Base-by-base conservation (phyloP, 1,284 basidiomycete species). In the Tilletiopsis washingtonensis region DNA sequence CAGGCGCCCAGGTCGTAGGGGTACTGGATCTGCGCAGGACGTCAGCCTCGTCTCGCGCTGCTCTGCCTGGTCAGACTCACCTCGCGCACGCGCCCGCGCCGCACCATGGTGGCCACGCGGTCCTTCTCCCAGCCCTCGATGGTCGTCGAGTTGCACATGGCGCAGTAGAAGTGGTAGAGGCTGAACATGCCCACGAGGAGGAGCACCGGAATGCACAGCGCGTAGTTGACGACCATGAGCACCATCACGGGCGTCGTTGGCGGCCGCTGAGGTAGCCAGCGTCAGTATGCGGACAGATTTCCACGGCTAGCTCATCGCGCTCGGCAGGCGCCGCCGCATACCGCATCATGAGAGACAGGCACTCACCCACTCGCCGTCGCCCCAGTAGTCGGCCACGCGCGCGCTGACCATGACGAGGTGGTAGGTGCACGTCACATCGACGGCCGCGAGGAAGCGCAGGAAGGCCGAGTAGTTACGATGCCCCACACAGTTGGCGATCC, bases 121-220 rank as follows among this genome's bases (percentile, higher is more conserved):
- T 98, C 91, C 76, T 96, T 96, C 74, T 98, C 94, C 88, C 89
- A 94, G 1, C 86, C 83, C 76, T 98, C 93, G 51, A 98, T 94
- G 0, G 93, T 97, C 0, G 93, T 98, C 11, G 84, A 84, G 72
- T 98, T 98, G 19, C 80, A 79, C 11, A 80, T 64, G n/a, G 93
- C 74, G 43, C 82, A 81, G 71, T 84, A 87, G 57, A 91, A 82
- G 64, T 98, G 94, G 70, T 93, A 98, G 24, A 91, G 51, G 56
- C 85, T 88, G 59, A 74, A 68, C 25, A 53, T 44, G 15, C 91
- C 90, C 29, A 98, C 91, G 23, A 83, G 78, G 43, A 94, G 73
- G 36, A 91, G 75, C 2, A 94, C 90, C 0, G 91, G 91, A 5
- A 87, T 74, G 69, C 88, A 91, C 0, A 85, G 76, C 1, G 84